Evolutionary conservation across 192 early-diverging fungal genomes (phyloP), one percentile per base, ranked within the genome.

Genomic region (Polychytrium aggregatum): DNA sequence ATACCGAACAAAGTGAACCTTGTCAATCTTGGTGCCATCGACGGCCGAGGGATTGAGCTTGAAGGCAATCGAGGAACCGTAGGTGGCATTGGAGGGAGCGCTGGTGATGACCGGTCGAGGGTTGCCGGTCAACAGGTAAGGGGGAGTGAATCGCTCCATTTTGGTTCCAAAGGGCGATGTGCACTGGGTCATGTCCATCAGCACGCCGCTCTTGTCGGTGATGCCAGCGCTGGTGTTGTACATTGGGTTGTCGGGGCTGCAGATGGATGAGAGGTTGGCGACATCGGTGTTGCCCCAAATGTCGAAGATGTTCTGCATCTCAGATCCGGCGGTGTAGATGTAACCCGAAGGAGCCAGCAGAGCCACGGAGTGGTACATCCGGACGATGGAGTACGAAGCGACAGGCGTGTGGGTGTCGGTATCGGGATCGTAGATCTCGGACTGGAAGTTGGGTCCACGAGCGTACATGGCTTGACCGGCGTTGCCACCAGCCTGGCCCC

Each of bases 301-400:
- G 36, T 67, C 65, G 11, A 50, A 20, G 30, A 55, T 65, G 48
- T 67, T 67, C n/a, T 47, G 27, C 65, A 63, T 64, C 37, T 67
- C 65, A 18, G 22, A 41, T 26, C 65, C 65, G 2, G 47, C 55
- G 3, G 65, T 64, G 33, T 60, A 44, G 2, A 66, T 57, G 37
- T 45, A 51, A 11, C 51, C 65, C 22, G 46, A 40, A 3, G 21
- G 30, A 13, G 64, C 16, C 4, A 67, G 48, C 1, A 67, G 26
- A 10, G 52, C 65, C 4, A 50, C 60, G 25, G 45, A 62, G 56
- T 67, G 65, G 46, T 67, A 67, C 11, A 53, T 37, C 2, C 65
- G 60, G 16, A 27, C 10, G 1, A 55, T 24, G 11, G 25, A 50
- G 43, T 17, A 33, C 0, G 9, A 4, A 22, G 37, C 60, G 16